Conservation (phyloP, 2,329 filamentous ascomycete genomes). For the Pseudogymnoascus sp. region DNA sequence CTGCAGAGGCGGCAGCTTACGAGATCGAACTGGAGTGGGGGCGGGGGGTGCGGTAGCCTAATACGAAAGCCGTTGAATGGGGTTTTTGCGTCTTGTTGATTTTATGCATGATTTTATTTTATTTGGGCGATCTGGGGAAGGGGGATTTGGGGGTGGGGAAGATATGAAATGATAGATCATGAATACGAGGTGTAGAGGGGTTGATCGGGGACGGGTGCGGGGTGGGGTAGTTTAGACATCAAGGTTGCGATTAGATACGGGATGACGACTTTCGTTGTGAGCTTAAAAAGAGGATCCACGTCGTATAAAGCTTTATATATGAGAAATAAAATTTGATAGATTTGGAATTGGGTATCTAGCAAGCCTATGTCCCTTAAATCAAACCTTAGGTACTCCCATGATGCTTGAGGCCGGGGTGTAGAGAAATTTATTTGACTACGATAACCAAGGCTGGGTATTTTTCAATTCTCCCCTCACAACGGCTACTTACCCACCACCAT, state of each 20-base stretch:
- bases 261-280: background rate
- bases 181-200: background rate
- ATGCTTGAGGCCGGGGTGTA: background rate
- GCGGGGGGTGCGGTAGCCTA: background rate
- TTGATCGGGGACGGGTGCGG: background rate
- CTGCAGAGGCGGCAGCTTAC: no score
- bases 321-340: background rate
- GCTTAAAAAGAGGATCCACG: background rate
- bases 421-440: no score
- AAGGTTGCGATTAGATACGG: constrained; percentile 1
- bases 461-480: background rate
- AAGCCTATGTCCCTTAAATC: no score
- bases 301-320: background rate
- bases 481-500: background rate
- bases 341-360: background rate
- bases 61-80: background rate
- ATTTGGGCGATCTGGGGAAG: background rate
- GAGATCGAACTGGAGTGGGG: no score
- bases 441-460: background rate
- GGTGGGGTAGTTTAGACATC: background rate
- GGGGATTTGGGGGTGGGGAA: background rate
- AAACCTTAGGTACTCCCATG: background rate
- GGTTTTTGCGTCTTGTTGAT: background rate
- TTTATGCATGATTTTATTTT: background rate
- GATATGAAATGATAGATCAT: constrained; percentile 5